Conservation (phyloP, 1,284 basidiomycete genomes). For the Afroboletus lepidellus region DNA sequence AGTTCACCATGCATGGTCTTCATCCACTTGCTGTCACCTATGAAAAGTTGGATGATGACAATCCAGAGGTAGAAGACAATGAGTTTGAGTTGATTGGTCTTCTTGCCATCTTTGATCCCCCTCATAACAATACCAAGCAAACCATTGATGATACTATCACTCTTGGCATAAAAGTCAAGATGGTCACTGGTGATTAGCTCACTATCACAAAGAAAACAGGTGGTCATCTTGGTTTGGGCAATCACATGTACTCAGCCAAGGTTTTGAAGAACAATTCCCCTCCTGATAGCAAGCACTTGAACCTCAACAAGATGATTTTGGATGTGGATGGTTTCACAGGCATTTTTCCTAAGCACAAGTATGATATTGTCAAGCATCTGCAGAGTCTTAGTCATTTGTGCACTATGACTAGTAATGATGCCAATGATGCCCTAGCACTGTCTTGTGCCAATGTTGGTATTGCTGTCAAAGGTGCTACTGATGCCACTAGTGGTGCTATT, state of each 20-base stretch:
- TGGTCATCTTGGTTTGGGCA: slow-evolving; percentile 90
- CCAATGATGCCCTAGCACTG: slow-evolving; percentile 82
- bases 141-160: slow-evolving; percentile 96
- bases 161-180: slow-evolving; percentile 98
- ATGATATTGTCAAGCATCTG: slow-evolving; percentile 79
- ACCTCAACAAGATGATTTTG: slow-evolving; percentile 79
- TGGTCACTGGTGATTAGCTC: slow-evolving; percentile 99
- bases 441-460: slow-evolving; percentile 87
- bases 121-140: slow-evolving; percentile 97
- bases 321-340: slow-evolving; percentile 81
- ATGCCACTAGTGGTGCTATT: slow-evolving; percentile 82
- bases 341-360: slow-evolving; percentile 90
- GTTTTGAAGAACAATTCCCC: slow-evolving; percentile 78
- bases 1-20: slow-evolving; percentile 94
- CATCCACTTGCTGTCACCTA: slow-evolving; percentile 96
- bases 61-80: slow-evolving; percentile 82
- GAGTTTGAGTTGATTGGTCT: slow-evolving; percentile 98
- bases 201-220: slow-evolving; percentile 99
- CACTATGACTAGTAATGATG: slow-evolving; percentile 86
- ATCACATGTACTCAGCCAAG: slow-evolving; percentile 87
- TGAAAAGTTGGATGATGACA: slow-evolving; percentile 87
- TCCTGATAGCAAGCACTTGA: slow-evolving; percentile 65
- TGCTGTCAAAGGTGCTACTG: slow-evolving; percentile 85
- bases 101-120: slow-evolving; percentile 96
- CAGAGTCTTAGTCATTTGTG: slow-evolving; percentile 77